These are phyloP conservation scores for Talaromyces sp. DNA, from an alignment of 2,329 filamentous ascomycete species.

Conservation along the genomic window DNA sequence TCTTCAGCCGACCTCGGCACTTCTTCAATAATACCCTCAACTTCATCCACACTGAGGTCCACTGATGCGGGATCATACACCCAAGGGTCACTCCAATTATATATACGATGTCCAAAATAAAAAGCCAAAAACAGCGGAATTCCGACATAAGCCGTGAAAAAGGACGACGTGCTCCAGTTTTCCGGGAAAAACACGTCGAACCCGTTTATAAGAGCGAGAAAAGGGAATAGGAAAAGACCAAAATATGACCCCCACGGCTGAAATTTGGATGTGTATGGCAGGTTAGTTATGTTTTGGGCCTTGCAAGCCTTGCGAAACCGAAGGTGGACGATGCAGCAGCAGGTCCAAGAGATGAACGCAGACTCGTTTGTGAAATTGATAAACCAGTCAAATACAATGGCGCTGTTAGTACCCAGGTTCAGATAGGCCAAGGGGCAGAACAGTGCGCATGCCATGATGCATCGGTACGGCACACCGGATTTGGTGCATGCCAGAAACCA, in stretches of 20 bases:
- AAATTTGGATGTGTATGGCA: not conserved
- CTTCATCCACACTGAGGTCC: not conserved
- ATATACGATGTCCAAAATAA: too few species aligned
- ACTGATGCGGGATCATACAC: not conserved
- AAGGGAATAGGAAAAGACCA: not conserved
- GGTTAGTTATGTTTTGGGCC: not conserved
- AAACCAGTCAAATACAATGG: not conserved
- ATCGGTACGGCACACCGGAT: conserved; percentile 43
- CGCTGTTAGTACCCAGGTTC: not conserved
- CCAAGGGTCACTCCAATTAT: not conserved
- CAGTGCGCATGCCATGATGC: not conserved
- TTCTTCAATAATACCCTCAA: conserved; percentile 1
- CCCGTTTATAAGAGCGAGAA: not conserved
- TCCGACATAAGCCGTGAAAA: not conserved
- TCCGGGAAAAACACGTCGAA: not conserved
- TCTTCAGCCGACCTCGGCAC: not conserved
- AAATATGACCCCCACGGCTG: conserved; percentile 1
- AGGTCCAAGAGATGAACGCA: not conserved
- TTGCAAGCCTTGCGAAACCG: not conserved
- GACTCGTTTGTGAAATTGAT: not conserved
- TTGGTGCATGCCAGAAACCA: conserved; percentile 57
- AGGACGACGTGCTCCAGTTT: not conserved
- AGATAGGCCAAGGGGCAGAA: not conserved
- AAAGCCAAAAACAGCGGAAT: conserved; percentile 49
- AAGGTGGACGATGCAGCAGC: not conserved